Conservation (phyloP, 352 stramenopile genomes). For the Globisporangium paddicum region DNA sequence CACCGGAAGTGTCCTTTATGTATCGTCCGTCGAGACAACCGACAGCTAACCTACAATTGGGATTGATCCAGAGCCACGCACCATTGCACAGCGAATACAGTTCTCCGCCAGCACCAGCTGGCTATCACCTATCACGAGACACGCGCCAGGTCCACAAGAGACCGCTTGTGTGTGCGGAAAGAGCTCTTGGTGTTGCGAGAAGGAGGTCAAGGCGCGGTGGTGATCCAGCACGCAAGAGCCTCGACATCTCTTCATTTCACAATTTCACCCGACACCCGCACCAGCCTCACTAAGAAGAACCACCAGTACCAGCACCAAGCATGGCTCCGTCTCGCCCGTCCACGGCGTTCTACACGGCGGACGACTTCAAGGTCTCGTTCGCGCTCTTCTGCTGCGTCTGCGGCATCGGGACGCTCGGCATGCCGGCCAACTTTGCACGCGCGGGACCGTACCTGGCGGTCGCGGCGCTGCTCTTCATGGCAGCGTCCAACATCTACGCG, state of each 20-base stretch:
- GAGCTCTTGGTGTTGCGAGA: slow-evolving; percentile 3
- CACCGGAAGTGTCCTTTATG: background rate
- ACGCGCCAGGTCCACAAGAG: too few species aligned
- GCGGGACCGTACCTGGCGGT: slow-evolving; percentile 35
- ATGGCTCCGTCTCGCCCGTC: slow-evolving; percentile 11
- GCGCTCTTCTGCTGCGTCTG: slow-evolving; percentile 50
- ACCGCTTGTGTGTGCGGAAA: slow-evolving; percentile 3
- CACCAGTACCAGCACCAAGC: background rate
- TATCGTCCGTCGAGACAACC: too few species aligned
- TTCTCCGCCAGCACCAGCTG: background rate
- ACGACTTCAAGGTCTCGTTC: slow-evolving; percentile 40
- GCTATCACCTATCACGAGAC: slow-evolving; percentile 6
- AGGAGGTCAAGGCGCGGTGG: background rate
- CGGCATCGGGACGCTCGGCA: slow-evolving; percentile 53
- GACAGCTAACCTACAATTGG: too few species aligned
- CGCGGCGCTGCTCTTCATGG: slow-evolving; percentile 48
- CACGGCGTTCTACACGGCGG: slow-evolving; percentile 34
- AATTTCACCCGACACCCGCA: background rate
- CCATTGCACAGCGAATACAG: too few species aligned
- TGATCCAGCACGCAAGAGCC: background rate
- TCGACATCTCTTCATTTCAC: background rate
- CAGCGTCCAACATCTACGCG: slow-evolving; percentile 41
- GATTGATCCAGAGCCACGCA: too few species aligned
- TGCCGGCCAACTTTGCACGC: slow-evolving; percentile 49
- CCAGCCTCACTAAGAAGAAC: background rate